Percentiles rank a stretch among this genome's conserved stretches.
phyloP scores from a whole-genome alignment of 441 rosid genomes.

The Aquilaria agallochum region DNA sequence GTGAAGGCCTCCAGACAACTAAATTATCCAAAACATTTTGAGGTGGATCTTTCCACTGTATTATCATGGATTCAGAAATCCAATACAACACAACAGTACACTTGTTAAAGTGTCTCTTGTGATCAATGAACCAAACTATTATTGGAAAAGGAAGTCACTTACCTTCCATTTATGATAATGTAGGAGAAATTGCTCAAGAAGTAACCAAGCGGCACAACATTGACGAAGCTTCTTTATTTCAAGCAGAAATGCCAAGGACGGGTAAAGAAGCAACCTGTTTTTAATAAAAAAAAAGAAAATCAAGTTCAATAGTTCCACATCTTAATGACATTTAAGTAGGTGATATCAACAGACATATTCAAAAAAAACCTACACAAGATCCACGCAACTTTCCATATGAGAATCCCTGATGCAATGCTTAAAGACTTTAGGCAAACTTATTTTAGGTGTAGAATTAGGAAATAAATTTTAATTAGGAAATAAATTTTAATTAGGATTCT shows the following conservation, averaged over 20 bases:
- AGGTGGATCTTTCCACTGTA: slow-evolving; percentile 90
- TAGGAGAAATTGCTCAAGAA: slow-evolving; percentile 89
- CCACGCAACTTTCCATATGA: slow-evolving; percentile 78
- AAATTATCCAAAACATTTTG: slow-evolving; percentile 50
- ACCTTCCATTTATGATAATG: slow-evolving; percentile 94
- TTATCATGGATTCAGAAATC: slow-evolving; percentile 34
- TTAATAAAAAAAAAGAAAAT: background rate
- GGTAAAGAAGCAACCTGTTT: slow-evolving; percentile 85
- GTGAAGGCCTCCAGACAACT: slow-evolving; percentile 35
- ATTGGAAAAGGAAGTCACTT: slow-evolving; percentile 17
- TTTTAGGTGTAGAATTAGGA: no score
- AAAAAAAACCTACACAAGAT: slow-evolving; percentile 81
- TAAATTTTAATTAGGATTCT: no score
- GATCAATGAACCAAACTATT: slow-evolving; percentile 14
- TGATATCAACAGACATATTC: slow-evolving; percentile 12
- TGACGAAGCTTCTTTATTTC: slow-evolving; percentile 95
- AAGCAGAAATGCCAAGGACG: slow-evolving; percentile 84
- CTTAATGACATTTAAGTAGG: slow-evolving; percentile 10
- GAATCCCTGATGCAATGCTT: slow-evolving; percentile 26
- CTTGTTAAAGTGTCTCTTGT: background rate
- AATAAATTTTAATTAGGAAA: no score
- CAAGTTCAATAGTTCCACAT: slow-evolving; percentile 3
- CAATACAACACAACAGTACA: slow-evolving; percentile 8
- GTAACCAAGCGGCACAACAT: slow-evolving; percentile 92
- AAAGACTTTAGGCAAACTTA: no score